Conservation (phyloP, 2,329 filamentous ascomycete species). For the Cordyceps tenuipes region DNA sequence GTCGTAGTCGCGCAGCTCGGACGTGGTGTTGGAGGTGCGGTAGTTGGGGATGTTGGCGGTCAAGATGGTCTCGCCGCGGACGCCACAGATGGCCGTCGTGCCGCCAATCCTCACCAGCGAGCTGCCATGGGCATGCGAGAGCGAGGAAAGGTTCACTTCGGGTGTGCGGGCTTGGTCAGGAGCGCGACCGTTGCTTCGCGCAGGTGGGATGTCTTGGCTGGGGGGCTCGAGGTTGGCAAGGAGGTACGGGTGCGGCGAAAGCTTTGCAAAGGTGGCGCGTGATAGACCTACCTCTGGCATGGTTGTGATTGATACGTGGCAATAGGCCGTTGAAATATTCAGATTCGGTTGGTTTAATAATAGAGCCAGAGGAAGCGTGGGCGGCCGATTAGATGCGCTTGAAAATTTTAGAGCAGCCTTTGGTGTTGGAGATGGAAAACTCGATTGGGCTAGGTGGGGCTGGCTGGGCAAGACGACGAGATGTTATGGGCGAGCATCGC, state of each 20-base stretch:
- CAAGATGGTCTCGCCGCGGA: slow-evolving; percentile 76
- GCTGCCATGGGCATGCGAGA: slow-evolving; percentile 85
- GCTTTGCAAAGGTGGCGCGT: slow-evolving; percentile 73
- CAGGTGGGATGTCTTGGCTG: slow-evolving; percentile 37
- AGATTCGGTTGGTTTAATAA: background rate
- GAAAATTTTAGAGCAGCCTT: slow-evolving; percentile 1
- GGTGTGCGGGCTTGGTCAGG: slow-evolving; percentile 61
- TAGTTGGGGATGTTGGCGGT: slow-evolving; percentile 65
- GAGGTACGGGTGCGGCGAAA: slow-evolving; percentile 82
- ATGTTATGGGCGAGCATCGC: background rate
- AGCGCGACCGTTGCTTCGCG: slow-evolving; percentile 73
- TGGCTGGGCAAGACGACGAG: background rate
- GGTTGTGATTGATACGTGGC: slow-evolving; percentile 17
- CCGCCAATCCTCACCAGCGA: slow-evolving; percentile 82
- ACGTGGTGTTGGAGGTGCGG: slow-evolving; percentile 34
- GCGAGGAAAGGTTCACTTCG: slow-evolving; percentile 71
- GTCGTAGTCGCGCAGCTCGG: slow-evolving; percentile 53
- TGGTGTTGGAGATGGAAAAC: background rate
- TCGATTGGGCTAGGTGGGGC: background rate
- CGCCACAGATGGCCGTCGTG: slow-evolving; percentile 89
- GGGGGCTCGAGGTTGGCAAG: slow-evolving; percentile 73
- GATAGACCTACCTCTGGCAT: slow-evolving; percentile 33
- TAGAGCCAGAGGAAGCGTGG: background rate
- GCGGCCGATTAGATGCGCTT: background rate
- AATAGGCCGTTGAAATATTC: background rate